Evolutionary conservation across 2,329 filamentous ascomycete species (phyloP).

Genomic region (Fusarium sulawesiense): DNA sequence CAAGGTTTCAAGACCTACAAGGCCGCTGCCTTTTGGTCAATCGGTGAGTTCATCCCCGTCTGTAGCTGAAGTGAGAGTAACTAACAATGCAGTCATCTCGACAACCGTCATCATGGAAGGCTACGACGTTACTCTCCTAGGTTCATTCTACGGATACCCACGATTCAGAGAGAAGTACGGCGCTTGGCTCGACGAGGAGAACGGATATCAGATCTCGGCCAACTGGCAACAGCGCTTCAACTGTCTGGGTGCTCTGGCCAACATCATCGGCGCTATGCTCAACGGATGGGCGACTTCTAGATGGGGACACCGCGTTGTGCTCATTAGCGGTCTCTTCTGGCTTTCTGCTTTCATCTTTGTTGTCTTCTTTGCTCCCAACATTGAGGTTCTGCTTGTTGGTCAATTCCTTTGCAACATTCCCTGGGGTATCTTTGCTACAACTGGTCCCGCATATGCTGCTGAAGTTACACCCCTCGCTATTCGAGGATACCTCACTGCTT

Average conservation of each 20-base stretch:
- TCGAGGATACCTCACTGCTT: slow-evolving; percentile 57
- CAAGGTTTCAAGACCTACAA: slow-evolving; percentile 55
- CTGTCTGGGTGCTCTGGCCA: slow-evolving; percentile 50
- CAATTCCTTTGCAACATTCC: slow-evolving; percentile 60
- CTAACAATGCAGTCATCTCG: slow-evolving; percentile 51
- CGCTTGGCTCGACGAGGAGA: slow-evolving; percentile 47
- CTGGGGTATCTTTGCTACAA: slow-evolving; percentile 60
- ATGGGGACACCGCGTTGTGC: slow-evolving; percentile 58
- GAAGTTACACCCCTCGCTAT: slow-evolving; percentile 58
- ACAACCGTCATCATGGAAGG: slow-evolving; percentile 64
- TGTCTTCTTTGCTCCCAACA: slow-evolving; percentile 60
- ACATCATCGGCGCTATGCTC: slow-evolving; percentile 55
- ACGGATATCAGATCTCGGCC: slow-evolving; percentile 59
- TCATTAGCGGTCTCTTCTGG: slow-evolving; percentile 56
- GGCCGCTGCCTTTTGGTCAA: slow-evolving; percentile 55
- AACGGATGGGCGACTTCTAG: slow-evolving; percentile 57
- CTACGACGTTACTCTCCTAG: slow-evolving; percentile 61
- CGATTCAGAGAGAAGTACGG: slow-evolving; percentile 57
- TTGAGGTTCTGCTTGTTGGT: slow-evolving; percentile 57
- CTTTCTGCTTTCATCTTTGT: slow-evolving; percentile 60
- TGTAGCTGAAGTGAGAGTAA: too few relatives aligned
- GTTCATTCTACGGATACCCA: slow-evolving; percentile 59
- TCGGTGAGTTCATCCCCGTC: slow-evolving; percentile 46
- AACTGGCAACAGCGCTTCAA: slow-evolving; percentile 64
- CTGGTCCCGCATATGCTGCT: slow-evolving; percentile 56